Evolutionary conservation across 768 basidiomycete species (phyloP).

Genomic region (Auriculariales sp.): DNA sequence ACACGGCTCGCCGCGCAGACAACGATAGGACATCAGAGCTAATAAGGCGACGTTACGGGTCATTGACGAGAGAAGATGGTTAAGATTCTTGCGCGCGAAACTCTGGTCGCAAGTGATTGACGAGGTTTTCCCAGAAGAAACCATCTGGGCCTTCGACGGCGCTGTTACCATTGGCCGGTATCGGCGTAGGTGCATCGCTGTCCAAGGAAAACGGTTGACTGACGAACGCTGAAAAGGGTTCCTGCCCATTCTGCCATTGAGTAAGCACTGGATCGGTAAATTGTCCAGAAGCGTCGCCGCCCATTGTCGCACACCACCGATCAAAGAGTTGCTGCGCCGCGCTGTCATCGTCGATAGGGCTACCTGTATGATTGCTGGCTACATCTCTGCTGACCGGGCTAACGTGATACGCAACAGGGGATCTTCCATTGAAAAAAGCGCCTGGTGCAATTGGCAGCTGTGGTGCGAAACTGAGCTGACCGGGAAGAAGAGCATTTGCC

Average conservation of each 20-base stretch:
- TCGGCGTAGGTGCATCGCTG: conserved; percentile 4
- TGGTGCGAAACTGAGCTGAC: background rate
- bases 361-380: conserved; percentile 42
- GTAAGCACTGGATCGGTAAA: conserved; percentile 24
- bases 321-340: conserved; percentile 67
- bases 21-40: background rate
- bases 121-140: conserved; percentile 69
- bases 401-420: conserved; percentile 39
- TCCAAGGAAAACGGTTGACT: background rate
- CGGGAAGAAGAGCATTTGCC: background rate
- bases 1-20: background rate
- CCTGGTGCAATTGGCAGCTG: conserved; percentile 4
- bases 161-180: conserved; percentile 15
- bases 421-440: conserved; percentile 3
- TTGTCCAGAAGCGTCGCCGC: conserved; percentile 1
- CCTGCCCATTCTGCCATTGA: conserved; percentile 50
- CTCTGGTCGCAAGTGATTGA: conserved; percentile 30
- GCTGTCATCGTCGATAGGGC: conserved; percentile 61
- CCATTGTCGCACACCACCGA: conserved; percentile 59
- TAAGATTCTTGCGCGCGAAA: background rate
- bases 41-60: background rate
- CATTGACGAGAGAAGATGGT: background rate
- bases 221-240: conserved; percentile 1
- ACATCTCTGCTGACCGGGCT: conserved; percentile 36
- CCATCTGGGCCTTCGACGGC: conserved; percentile 51